A percentile compares a stretch with the other conserved stretches of the same genome.
Conservation (phyloP, 2,329 filamentous ascomycete species). For the Huntiella abstrusa region DNA sequence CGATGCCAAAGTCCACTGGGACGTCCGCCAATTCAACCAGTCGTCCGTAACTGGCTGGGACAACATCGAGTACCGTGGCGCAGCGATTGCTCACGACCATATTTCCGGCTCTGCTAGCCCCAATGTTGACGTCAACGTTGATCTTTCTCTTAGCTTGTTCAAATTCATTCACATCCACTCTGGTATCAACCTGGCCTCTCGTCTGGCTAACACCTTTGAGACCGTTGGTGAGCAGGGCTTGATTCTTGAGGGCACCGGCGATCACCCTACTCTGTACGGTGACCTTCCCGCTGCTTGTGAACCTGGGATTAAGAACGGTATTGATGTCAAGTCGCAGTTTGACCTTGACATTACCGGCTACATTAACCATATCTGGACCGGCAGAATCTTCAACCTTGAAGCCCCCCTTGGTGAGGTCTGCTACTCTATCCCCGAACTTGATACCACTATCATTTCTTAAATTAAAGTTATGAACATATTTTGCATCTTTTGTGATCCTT, state of each 20-base stretch:
- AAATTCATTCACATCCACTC: not conserved
- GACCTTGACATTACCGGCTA: not conserved
- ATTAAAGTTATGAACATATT: too few relatives aligned
- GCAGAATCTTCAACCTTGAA: not conserved
- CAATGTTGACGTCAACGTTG: constrained; percentile 12
- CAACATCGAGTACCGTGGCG: constrained; percentile 18
- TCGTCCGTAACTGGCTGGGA: constrained; percentile 19
- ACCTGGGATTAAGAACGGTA: not conserved
- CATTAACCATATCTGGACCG: not conserved
- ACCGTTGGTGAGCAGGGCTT: constrained; percentile 2
- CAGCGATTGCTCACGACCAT: constrained; percentile 18
- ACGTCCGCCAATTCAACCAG: constrained; percentile 18
- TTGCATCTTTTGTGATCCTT: too few relatives aligned
- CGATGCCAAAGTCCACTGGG: constrained; percentile 22
- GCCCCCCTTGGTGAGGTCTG: not conserved
- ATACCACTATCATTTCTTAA: constrained; percentile 4
- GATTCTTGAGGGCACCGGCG: not conserved
- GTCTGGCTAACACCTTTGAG: not conserved
- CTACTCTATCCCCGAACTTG: not conserved
- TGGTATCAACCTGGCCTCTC: constrained; percentile 1
- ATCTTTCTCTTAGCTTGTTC: constrained; percentile 22
- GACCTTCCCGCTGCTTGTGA: constrained; percentile 1
- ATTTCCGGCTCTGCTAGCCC: constrained; percentile 18
- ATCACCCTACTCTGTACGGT: not conserved
- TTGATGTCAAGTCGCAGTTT: not conserved